Evolutionary conservation across 2,329 filamentous ascomycete genomes (phyloP), one percentile per base, ranked within the genome.

Genomic region (Lasiodiplodia sp.): DNA sequence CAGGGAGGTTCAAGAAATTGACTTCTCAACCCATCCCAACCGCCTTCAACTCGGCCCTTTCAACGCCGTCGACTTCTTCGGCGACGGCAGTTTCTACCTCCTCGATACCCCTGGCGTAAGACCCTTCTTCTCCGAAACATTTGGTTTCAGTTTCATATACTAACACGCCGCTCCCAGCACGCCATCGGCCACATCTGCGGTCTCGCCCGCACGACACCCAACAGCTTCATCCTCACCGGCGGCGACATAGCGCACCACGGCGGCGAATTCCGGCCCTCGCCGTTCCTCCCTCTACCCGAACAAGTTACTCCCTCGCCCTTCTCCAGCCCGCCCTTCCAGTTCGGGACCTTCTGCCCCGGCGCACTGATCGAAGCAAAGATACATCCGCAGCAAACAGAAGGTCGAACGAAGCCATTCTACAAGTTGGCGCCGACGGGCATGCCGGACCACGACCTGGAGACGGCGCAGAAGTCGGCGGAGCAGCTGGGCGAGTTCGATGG

Each of bases 51-150:
- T 86, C 23, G 84, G 83, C 1, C 73, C 79, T 10, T 86, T 85
- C 72, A 72, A 77, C 34, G 84, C 84, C 2, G 76, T 79, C 28
- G 87, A 89, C 73, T 88, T 83, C 72, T 88, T 87, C 68, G 82
- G 82, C 3, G 87, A 89, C 72, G 86, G 86, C 0, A 83, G 79
- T 31, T 86, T 89, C 71, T 88, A 87, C 72, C 78, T 88, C 2
- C 78, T 88, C 44, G 78, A 86, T 70, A 81, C 82, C 2, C 85
- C 86, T 0, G 87, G 87, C 18, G 60, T 64, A 38, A 23, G 38
- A 21, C 14, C 40, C 23, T 5, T 3, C n/a, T 23, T 8, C 57
- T 21, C 1, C 5, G 1, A 25, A 31, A 31, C 4, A 10, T 6
- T 23, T 12, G 3, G 7, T n/a, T 40, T 28, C 5, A 28, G 28